Percentiles rank a stretch among this genome's conserved stretches.
Conservation (phyloP, 805 yeast species). For the Metschnikowia arizonensis region DNA sequence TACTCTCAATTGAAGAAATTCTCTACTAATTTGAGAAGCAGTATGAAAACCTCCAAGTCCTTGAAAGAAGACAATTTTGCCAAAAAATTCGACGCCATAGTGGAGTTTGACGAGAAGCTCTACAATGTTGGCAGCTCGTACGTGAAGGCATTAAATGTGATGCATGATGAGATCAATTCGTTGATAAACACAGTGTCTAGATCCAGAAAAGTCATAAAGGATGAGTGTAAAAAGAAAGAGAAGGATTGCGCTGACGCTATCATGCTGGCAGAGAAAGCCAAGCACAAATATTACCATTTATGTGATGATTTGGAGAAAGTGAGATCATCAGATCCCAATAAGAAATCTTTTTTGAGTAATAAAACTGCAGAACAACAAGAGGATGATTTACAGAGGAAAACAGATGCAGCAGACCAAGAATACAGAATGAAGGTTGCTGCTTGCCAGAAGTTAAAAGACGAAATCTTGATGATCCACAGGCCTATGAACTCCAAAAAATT, state of each 20-base stretch:
- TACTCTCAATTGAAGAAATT: constrained; percentile 69
- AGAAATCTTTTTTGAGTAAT: constrained; percentile 75
- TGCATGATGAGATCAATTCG: constrained; percentile 80
- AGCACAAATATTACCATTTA: constrained; percentile 62
- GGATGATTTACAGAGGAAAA: constrained; percentile 78
- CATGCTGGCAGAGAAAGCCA: constrained; percentile 82
- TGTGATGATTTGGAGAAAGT: constrained; percentile 86
- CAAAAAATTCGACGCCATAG: constrained; percentile 58
- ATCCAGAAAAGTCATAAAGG: constrained; percentile 73
- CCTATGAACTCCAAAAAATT: constrained; percentile 72
- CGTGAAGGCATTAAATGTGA: constrained; percentile 72
- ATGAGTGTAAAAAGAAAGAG: constrained; percentile 75
- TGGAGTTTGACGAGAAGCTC: constrained; percentile 75
- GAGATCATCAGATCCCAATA: constrained; percentile 75
- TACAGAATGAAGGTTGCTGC: constrained; percentile 72
- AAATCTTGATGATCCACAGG: constrained; percentile 65
- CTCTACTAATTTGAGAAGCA: constrained; percentile 50
- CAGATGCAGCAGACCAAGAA: constrained; percentile 81
- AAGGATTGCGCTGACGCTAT: constrained; percentile 83
- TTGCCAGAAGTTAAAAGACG: constrained; percentile 70
- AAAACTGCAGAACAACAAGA: constrained; percentile 83
- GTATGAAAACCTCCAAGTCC: constrained; percentile 40
- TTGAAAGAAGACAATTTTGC: constrained; percentile 65
- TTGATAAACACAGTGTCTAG: constrained; percentile 66
- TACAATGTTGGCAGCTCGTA: constrained; percentile 66